These are phyloP conservation scores for Casuarina glauca DNA, from an alignment of 306 rosid genomes.

Conservation along the genomic window DNA sequence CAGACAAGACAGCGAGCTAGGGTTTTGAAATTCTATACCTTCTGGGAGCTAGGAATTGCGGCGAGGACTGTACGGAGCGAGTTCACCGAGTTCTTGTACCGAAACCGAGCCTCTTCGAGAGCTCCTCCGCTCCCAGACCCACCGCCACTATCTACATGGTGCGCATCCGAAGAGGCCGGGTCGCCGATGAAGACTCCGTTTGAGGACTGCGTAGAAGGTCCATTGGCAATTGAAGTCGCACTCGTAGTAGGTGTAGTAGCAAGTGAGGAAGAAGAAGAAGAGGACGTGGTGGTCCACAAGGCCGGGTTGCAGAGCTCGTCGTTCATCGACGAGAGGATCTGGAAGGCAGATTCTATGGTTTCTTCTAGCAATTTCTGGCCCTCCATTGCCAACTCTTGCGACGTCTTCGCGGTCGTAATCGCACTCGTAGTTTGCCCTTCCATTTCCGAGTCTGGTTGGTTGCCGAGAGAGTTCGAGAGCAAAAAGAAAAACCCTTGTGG, in stretches of 20 bases:
- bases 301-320: constrained; percentile 92
- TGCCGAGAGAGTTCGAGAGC: constrained; percentile 9
- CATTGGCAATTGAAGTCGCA: constrained; percentile 19
- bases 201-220: constrained; percentile 34
- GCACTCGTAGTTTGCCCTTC: constrained; percentile 48
- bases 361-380: constrained; percentile 82
- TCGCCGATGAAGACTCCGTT: constrained; percentile 57
- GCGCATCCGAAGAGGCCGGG: constrained; percentile 51
- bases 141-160: constrained; percentile 45
- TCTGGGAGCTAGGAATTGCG: constrained; percentile 72
- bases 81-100: constrained; percentile 74
- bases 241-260: constrained; percentile 26
- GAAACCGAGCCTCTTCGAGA: constrained; percentile 78
- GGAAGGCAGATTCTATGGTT: constrained; percentile 80
- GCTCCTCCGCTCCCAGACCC: constrained; percentile 62
- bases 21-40: constrained; percentile 40
- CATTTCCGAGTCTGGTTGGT: constrained; percentile 32
- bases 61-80: constrained; percentile 66
- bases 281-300: constrained; percentile 67
- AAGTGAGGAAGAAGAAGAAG: constrained; percentile 15
- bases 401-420: constrained; percentile 41
- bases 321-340: constrained; percentile 93
- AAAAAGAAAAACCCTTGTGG: neutral
- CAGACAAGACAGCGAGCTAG: neutral
- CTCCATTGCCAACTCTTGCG: constrained; percentile 81